Evolutionary conservation across 305 asterid species (phyloP).

Genomic region (Fraxinus greggii): DNA sequence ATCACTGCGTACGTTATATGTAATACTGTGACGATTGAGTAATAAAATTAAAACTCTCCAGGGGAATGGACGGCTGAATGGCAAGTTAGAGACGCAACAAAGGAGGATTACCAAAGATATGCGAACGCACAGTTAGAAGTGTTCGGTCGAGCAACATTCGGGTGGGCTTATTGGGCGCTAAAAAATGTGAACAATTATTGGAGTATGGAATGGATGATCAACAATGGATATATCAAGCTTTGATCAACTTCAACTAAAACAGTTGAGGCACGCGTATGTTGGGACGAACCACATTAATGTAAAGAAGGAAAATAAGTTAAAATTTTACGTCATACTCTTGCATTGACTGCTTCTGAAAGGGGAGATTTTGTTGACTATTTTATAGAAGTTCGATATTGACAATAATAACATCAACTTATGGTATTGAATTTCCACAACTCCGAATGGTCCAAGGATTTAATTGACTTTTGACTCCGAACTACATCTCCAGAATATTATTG

Average conservation of each 20-base stretch:
- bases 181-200: conserved; percentile 49
- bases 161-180: conserved; percentile 69
- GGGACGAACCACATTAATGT: neutral
- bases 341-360: neutral
- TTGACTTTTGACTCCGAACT: too few species aligned
- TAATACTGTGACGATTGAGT: neutral
- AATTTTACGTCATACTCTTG: neutral
- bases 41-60: conserved; percentile 4
- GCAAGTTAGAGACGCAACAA: conserved; percentile 41
- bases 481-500: too few species aligned
- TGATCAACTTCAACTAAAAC: neutral
- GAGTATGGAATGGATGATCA: conserved; percentile 82
- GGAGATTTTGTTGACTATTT: neutral
- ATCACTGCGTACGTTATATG: neutral
- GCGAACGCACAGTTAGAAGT: conserved; percentile 57
- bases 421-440: neutral
- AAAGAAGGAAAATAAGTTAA: neutral
- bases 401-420: neutral
- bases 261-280: neutral
- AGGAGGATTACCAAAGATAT: conserved; percentile 49
- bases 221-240: conserved; percentile 55
- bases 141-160: conserved; percentile 52
- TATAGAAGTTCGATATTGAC: neutral
- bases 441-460: neutral
- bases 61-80: conserved; percentile 75